phyloP scores from a whole-genome alignment of 768 basidiomycete species.

The Lentinus tigrinus region DNA sequence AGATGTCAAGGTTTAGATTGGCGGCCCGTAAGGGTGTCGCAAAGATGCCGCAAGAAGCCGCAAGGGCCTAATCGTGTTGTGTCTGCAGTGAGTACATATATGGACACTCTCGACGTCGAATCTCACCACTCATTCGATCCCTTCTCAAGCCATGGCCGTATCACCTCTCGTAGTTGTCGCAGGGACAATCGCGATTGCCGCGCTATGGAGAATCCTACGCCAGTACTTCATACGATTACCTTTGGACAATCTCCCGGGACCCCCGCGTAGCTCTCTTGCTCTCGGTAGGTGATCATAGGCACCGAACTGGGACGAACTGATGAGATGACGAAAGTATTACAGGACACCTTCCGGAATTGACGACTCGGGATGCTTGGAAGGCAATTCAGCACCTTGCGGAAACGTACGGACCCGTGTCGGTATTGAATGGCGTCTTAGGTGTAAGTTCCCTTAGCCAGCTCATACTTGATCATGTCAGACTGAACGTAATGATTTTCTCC shows the following conservation, averaged over 20 bases:
- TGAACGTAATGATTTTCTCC: not conserved
- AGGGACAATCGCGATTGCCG: too few relatives aligned
- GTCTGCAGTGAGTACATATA: too few relatives aligned
- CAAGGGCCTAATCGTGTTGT: too few relatives aligned
- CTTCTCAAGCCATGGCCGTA: too few relatives aligned
- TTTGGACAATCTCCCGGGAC: slow-evolving; percentile 9
- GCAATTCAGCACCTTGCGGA: slow-evolving; percentile 1
- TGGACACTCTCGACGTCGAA: too few relatives aligned
- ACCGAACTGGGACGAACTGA: not conserved
- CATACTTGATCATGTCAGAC: not conserved
- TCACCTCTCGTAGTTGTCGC: too few relatives aligned
- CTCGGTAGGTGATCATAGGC: not conserved
- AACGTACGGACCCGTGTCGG: slow-evolving; percentile 42
- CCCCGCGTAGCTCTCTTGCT: not conserved
- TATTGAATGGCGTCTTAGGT: slow-evolving; percentile 45
- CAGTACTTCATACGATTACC: not conserved
- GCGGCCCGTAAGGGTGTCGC: too few relatives aligned
- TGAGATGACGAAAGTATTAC: not conserved
- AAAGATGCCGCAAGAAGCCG: too few relatives aligned
- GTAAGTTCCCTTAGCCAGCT: slow-evolving; percentile 26
- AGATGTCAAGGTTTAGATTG: too few relatives aligned
- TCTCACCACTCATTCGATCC: too few relatives aligned
- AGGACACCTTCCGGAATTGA: slow-evolving; percentile 2
- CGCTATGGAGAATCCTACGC: not conserved
- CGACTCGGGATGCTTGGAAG: not conserved